phyloP scores from a whole-genome alignment of 306 rosid species.

The Glycine latifolia region DNA sequence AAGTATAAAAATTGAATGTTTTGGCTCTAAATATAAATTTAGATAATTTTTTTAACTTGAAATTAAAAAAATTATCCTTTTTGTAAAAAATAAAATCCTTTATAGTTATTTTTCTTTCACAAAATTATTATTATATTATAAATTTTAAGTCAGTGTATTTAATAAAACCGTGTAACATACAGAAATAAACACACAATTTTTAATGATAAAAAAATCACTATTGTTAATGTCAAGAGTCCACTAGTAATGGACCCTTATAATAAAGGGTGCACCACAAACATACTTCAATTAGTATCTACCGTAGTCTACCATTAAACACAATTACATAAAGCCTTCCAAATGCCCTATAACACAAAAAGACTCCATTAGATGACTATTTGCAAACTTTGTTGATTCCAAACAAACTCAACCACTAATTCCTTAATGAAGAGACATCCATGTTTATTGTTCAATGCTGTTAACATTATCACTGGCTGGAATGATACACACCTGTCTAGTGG shows the following conservation, averaged over 20 bases:
- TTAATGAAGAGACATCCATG: background rate
- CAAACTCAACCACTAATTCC: background rate
- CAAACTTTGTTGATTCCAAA: background rate
- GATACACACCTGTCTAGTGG: no score
- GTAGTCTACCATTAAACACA: background rate
- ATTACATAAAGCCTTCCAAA: background rate
- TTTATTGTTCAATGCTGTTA: background rate
- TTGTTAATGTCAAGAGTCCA: background rate
- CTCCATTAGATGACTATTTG: no score
- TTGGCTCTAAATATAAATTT: background rate
- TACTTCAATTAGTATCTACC: background rate
- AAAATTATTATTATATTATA: no score
- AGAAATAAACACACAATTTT: no score
- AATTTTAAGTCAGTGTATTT: no score
- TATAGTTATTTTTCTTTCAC: no score
- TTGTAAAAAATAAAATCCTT: no score
- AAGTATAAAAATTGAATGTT: background rate
- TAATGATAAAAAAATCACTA: no score
- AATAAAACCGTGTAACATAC: no score
- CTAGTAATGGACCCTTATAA: background rate
- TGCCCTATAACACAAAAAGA: background rate
- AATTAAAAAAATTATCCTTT: background rate
- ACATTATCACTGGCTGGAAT: background rate
- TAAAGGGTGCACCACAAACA: background rate
- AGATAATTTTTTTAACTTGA: background rate